These are phyloP conservation scores for Neofusicoccum umdonicola DNA, from an alignment of 2,329 filamentous ascomycete species.

Conservation along the genomic window DNA sequence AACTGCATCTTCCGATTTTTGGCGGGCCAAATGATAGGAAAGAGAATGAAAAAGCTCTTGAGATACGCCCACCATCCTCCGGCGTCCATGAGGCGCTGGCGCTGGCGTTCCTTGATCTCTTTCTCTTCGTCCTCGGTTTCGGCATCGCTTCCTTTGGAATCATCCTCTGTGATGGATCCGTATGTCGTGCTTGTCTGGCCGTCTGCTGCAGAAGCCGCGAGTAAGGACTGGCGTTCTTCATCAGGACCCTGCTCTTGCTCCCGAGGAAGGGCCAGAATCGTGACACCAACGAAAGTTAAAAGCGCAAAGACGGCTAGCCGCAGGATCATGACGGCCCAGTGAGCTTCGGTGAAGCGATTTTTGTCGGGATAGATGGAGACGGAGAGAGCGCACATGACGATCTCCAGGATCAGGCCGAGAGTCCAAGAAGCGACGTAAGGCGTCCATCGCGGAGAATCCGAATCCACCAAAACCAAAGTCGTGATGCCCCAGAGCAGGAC, in stretches of 20 bases:
- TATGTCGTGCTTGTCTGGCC: constrained; percentile 26
- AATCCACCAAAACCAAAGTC: constrained; percentile 25
- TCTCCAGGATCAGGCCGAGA: constrained; percentile 32
- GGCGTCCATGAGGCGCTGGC: constrained; percentile 67
- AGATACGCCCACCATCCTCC: constrained; percentile 77
- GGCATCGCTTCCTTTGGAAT: constrained; percentile 23
- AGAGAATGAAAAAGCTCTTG: constrained; percentile 70
- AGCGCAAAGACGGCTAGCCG: constrained; percentile 27
- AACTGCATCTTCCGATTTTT: constrained; percentile 65
- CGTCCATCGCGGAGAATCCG: constrained; percentile 30
- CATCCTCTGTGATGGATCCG: constrained; percentile 40
- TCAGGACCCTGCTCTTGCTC: constrained; percentile 41
- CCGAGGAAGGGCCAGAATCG: background rate
- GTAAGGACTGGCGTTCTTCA: constrained; percentile 59
- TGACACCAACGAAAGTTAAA: constrained; percentile 21
- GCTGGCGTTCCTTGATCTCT: constrained; percentile 52
- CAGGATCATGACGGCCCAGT: constrained; percentile 27
- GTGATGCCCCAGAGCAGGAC: constrained; percentile 34
- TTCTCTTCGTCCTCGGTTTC: constrained; percentile 54
- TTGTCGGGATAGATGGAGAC: constrained; percentile 19
- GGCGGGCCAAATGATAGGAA: constrained; percentile 77
- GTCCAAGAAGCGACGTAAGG: constrained; percentile 35
- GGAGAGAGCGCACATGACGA: constrained; percentile 27
- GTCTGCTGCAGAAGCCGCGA: constrained; percentile 45
- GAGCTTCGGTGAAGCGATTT: constrained; percentile 23